Evolutionary conservation across 2,329 filamentous ascomycete genomes (phyloP).

Genomic region (Ophiostoma perfectum): DNA sequence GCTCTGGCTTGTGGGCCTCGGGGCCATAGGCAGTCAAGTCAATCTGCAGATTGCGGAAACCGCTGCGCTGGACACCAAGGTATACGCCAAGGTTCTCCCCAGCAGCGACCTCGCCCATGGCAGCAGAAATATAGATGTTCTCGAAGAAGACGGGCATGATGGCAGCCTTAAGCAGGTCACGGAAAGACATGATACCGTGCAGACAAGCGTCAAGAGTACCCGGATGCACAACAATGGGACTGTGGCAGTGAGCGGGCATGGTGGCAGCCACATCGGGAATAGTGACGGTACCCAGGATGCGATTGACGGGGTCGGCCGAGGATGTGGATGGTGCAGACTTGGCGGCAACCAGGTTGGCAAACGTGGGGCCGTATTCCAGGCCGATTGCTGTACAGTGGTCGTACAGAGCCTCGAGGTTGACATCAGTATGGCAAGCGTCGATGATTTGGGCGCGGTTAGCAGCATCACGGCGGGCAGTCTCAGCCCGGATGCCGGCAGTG

Average conservation of each 20-base stretch:
- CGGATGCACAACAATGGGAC: conserved; percentile 26
- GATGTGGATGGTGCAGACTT: conserved; percentile 15
- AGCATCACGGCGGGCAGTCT: conserved; percentile 16
- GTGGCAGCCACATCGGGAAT: conserved; percentile 24
- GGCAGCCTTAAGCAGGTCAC: conserved; percentile 24
- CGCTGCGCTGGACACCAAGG: conserved; percentile 23
- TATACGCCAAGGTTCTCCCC: conserved; percentile 21
- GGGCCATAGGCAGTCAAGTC: conserved; percentile 24
- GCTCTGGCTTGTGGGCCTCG: neutral
- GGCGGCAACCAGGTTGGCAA: conserved; percentile 26
- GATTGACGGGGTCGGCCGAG: conserved; percentile 12
- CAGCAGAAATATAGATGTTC: conserved; percentile 22
- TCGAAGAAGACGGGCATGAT: conserved; percentile 27
- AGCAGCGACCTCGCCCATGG: conserved; percentile 14
- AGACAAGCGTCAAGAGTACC: conserved; percentile 28
- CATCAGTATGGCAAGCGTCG: conserved; percentile 18
- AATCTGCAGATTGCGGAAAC: conserved; percentile 26
- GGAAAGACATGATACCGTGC: conserved; percentile 28
- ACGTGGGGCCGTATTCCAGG: conserved; percentile 28
- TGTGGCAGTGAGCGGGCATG: conserved; percentile 26
- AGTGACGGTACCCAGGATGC: conserved; percentile 22
- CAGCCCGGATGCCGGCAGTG: neutral
- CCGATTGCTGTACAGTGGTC: conserved; percentile 27
- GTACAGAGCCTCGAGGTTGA: conserved; percentile 23
- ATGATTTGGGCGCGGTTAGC: conserved; percentile 1